phyloP scores from a whole-genome alignment of 805 yeast species.

The Candida odintsovae region DNA sequence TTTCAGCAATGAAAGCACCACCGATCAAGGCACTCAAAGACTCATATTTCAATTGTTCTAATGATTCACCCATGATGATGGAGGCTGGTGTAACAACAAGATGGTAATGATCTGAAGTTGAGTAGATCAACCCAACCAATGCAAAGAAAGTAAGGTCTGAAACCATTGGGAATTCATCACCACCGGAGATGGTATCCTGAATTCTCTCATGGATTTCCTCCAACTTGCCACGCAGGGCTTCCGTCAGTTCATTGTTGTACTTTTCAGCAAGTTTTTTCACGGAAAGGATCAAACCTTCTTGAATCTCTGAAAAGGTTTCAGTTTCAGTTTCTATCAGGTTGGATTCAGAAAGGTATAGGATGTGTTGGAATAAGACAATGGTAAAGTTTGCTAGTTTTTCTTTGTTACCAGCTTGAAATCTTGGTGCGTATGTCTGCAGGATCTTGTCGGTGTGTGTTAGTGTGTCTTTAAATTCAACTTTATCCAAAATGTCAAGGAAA shows the following conservation, averaged over 20 bases:
- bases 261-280: slow-evolving; percentile 58
- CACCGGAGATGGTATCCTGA: slow-evolving; percentile 22
- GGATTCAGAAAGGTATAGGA: slow-evolving; percentile 41
- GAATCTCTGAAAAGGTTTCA: slow-evolving; percentile 28
- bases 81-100: slow-evolving; percentile 80
- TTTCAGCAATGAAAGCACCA: slow-evolving; percentile 63
- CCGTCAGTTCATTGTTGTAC: slow-evolving; percentile 59
- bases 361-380: slow-evolving; percentile 56
- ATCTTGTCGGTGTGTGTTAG: slow-evolving; percentile 47
- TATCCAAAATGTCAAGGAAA: slow-evolving; percentile 30
- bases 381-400: slow-evolving; percentile 62
- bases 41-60: slow-evolving; percentile 45
- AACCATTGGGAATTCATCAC: slow-evolving; percentile 30
- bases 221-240: slow-evolving; percentile 53
- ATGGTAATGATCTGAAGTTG: slow-evolving; percentile 96
- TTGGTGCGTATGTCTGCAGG: slow-evolving; percentile 62
- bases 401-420: slow-evolving; percentile 76
- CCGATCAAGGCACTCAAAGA: slow-evolving; percentile 41
- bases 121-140: slow-evolving; percentile 70
- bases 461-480: slow-evolving; percentile 35
- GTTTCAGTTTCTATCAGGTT: slow-evolving; percentile 30
- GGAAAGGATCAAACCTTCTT: slow-evolving; percentile 39
- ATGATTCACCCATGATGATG: slow-evolving; percentile 63
- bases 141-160: slow-evolving; percentile 65
- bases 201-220: slow-evolving; percentile 50